A percentile compares a stretch with the other conserved stretches of the same genome.
These are phyloP conservation scores for Gleditsia sinensis DNA, from an alignment of 306 rosid genomes.

Conservation along the genomic window DNA sequence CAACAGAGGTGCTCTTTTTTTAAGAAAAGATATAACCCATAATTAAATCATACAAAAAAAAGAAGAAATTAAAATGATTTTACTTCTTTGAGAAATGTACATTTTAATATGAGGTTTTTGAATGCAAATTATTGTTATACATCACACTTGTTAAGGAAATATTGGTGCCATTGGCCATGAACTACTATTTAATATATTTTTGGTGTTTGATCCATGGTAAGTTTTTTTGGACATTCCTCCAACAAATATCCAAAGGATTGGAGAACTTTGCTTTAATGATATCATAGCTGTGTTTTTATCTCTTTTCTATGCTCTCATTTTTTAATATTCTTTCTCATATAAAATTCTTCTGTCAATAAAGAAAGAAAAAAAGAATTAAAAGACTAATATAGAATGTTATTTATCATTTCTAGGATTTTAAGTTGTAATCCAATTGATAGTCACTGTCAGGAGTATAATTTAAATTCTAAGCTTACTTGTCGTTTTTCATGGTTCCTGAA, in stretches of 20 bases:
- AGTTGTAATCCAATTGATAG: background rate
- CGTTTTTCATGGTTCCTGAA: slow-evolving; percentile 10
- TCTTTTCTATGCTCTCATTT: background rate
- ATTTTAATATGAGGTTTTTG: too few relatives aligned
- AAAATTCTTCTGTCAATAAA: background rate
- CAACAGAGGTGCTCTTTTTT: slow-evolving; percentile 65
- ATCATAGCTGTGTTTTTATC: background rate
- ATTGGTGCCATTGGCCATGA: background rate
- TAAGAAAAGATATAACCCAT: background rate
- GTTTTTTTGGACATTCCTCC: background rate
- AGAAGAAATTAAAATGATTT: background rate
- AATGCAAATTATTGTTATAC: too few relatives aligned
- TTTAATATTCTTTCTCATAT: background rate
- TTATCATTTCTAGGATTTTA: background rate
- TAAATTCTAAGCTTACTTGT: background rate
- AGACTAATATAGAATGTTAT: background rate
- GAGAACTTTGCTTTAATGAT: too few relatives aligned
- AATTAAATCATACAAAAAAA: background rate
- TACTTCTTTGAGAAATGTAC: slow-evolving; percentile 14
- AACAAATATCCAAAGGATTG: background rate
- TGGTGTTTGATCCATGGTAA: too few relatives aligned
- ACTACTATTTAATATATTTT: background rate
- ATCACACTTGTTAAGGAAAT: background rate
- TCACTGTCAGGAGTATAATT: background rate
- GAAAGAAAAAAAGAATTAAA: background rate